Base-by-base conservation (phyloP, 345 rosid species). In the Diplotaxis tenuifolia region DNA sequence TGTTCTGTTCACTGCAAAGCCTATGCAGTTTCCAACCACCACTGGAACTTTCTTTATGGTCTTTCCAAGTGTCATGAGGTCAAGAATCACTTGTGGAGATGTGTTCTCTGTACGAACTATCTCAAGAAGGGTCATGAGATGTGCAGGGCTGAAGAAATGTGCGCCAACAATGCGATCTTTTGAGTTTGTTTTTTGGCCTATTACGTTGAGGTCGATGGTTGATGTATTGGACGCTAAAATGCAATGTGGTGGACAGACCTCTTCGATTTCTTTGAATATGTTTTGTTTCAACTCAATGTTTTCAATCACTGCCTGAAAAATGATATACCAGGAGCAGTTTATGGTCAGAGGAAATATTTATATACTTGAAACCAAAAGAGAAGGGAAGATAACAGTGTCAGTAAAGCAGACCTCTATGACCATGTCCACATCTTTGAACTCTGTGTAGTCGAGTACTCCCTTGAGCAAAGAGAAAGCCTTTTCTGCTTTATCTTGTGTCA, bases 111-210 rank as follows among this genome's bases (percentile, higher is more conserved):
- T 81, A 62, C 94, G 82, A 52, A 95, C 96, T 69, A 92, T 92
- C 91, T 95, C 99, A 70, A 92, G 84, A 74, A 95, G 93, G 56
- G 99, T 86, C 99, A 92, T 95, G 70, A 92, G 80, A 79, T 95
- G 97, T 54, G 99, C 99, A 64, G 99, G 99, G 78, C 97, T 93
- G 90, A 95, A 95, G 86, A 95, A 95, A 70, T 90, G 97, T 28
- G 97, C 99, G 5, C 99, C 99, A 73, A 95, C 78, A 29, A 95
- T 87, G 58, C 96, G 96, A 78, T 85, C 94, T 72, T 90, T 83
- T 16, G 96, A 84, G 67, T 79, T 84, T 34, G 85, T 88, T 81
- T 87, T 92, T 73, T 89, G 90, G 29, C 97, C 99, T 69, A 92
- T 73, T 59, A 85, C 28, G 59, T 88, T 83, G 61, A 95, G 86